Percentiles rank a stretch among this genome's conserved stretches.
Evolutionary conservation across 202 grass and related monocot genomes (phyloP).

Genomic region (Setaria italica): DNA sequence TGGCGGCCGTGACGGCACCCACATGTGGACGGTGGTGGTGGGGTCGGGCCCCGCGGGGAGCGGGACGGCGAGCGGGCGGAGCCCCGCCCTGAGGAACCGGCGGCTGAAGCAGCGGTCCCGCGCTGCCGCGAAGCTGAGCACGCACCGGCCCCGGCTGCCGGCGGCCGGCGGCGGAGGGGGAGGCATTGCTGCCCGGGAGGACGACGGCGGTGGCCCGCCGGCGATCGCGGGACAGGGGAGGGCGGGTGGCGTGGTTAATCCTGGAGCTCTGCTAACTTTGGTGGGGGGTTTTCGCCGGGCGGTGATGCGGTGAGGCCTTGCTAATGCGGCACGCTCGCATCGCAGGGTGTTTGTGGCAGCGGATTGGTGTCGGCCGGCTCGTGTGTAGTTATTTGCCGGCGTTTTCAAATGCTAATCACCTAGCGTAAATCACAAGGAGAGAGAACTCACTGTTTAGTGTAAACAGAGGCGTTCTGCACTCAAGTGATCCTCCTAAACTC

Average conservation of each 20-base stretch:
- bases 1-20: conserved; percentile 64
- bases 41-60: conserved; percentile 48
- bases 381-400: background rate
- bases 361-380: background rate
- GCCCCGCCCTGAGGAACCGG: conserved; percentile 65
- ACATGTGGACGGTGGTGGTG: conserved; percentile 75
- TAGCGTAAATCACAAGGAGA: background rate
- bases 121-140: conserved; percentile 77
- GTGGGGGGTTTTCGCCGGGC: background rate
- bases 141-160: conserved; percentile 35
- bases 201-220: conserved; percentile 4
- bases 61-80: conserved; percentile 55
- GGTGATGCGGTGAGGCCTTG: background rate
- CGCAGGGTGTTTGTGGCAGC: background rate
- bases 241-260: background rate
- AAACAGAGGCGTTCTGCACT: background rate
- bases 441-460: background rate
- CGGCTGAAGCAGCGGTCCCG: conserved; percentile 75
- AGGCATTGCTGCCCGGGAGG: conserved; percentile 47
- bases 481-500: background rate
- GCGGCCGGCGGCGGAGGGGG: conserved; percentile 38
- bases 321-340: background rate
- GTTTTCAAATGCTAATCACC: background rate
- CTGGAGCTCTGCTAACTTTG: conserved; percentile 42
- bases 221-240: background rate